These are phyloP conservation scores for Ceriops decandra DNA, from an alignment of 345 rosid genomes.

Conservation along the genomic window DNA sequence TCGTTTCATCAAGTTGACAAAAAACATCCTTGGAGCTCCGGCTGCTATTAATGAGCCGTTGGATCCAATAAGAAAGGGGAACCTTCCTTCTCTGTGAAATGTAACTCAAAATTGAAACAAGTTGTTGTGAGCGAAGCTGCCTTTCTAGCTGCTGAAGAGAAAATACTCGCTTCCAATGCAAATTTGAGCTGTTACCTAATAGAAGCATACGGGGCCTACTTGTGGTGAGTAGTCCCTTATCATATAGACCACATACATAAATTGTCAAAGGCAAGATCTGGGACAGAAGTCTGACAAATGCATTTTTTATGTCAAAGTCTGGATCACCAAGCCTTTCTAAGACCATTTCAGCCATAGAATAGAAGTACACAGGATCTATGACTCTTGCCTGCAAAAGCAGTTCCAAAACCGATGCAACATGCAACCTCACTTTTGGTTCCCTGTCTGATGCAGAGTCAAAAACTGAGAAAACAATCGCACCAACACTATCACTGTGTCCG, in stretches of 20 bases:
- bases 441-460: constrained; percentile 75
- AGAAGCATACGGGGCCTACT: constrained; percentile 41
- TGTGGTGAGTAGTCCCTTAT: constrained; percentile 34
- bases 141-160: constrained; percentile 66
- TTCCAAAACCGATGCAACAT: constrained; percentile 61
- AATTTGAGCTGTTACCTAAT: constrained; percentile 41
- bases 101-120: constrained; percentile 84
- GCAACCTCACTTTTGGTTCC: constrained; percentile 76
- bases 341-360: constrained; percentile 52
- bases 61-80: constrained; percentile 83
- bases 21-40: constrained; percentile 42
- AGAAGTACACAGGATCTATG: constrained; percentile 51
- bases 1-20: constrained; percentile 58
- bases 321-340: constrained; percentile 86
- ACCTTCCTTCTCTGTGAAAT: constrained; percentile 88
- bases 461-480: constrained; percentile 49
- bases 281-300: constrained; percentile 61
- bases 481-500: constrained; percentile 35
- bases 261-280: constrained; percentile 59
- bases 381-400: constrained; percentile 66
- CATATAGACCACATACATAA: constrained; percentile 52
- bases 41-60: constrained; percentile 58
- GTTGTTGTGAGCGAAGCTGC: constrained; percentile 83
- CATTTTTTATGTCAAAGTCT: constrained; percentile 50
- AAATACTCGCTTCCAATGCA: constrained; percentile 88